phyloP scores from a whole-genome alignment of 768 basidiomycete genomes.

The Tylopilus felleus region DNA sequence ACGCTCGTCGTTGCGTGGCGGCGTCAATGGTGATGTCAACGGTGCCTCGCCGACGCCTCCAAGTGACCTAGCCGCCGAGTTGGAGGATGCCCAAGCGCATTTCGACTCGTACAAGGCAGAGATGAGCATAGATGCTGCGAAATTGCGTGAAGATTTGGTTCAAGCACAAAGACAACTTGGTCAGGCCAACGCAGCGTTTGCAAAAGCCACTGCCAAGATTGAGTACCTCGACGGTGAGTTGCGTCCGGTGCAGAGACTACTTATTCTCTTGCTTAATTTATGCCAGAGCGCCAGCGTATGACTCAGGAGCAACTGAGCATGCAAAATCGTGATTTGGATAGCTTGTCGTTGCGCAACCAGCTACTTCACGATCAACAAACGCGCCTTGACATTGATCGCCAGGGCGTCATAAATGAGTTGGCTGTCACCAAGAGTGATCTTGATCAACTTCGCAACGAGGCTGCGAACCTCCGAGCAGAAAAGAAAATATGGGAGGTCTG shows the following conservation, averaged over 20 bases:
- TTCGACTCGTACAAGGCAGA: constrained; percentile 80
- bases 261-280: neutral
- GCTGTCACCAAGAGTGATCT: constrained; percentile 53
- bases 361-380: constrained; percentile 72
- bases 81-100: constrained; percentile 71
- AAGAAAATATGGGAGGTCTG: constrained; percentile 90
- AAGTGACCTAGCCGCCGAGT: constrained; percentile 52
- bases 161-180: constrained; percentile 66
- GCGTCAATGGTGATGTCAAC: constrained; percentile 34
- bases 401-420: constrained; percentile 65
- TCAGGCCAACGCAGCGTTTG: constrained; percentile 61
- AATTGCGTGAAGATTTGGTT: constrained; percentile 67
- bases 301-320: constrained; percentile 64
- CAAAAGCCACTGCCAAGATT: constrained; percentile 80
- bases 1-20: constrained; percentile 15
- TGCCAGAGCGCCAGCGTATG: constrained; percentile 65
- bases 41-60: constrained; percentile 18
- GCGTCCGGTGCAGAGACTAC: neutral
- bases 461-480: constrained; percentile 86
- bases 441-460: constrained; percentile 82
- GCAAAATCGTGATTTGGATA: constrained; percentile 63
- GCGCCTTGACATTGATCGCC: constrained; percentile 71
- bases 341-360: constrained; percentile 63
- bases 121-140: constrained; percentile 73
- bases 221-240: constrained; percentile 71